These are phyloP conservation scores for Sphaerobolus stellatus DNA, from an alignment of 1,284 basidiomycete genomes.

Conservation along the genomic window DNA sequence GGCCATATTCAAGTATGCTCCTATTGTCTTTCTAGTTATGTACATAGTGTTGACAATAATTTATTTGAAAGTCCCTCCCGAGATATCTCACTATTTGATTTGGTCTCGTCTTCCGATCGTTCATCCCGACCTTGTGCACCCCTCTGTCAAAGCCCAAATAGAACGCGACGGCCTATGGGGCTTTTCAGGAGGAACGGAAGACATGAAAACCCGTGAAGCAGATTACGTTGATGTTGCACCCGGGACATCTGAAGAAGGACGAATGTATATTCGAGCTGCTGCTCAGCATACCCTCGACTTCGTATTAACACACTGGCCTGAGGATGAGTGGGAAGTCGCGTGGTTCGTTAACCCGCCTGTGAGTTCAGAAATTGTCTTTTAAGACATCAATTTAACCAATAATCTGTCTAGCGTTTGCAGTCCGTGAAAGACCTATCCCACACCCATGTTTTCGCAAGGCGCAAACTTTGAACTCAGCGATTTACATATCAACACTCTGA, in stretches of 20 bases:
- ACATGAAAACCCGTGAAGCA: neutral
- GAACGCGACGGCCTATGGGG: conserved; percentile 75
- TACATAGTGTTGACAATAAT: conserved; percentile 1
- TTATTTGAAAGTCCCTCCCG: conserved; percentile 54
- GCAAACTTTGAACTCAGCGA: conserved; percentile 37
- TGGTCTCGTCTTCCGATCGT: conserved; percentile 74
- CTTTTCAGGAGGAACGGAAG: conserved; percentile 56
- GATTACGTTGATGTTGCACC: conserved; percentile 8
- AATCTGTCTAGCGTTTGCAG: conserved; percentile 59
- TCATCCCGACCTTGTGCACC: conserved; percentile 48
- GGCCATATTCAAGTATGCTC: conserved; percentile 75
- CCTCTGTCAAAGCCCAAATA: conserved; percentile 40
- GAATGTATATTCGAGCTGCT: conserved; percentile 3
- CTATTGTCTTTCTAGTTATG: conserved; percentile 3
- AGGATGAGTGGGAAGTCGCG: conserved; percentile 74
- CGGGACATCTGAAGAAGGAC: conserved; percentile 3
- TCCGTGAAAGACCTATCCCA: conserved; percentile 77
- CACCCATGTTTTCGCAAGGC: conserved; percentile 74
- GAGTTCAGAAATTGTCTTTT: conserved; percentile 28
- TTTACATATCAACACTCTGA: neutral
- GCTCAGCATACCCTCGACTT: conserved; percentile 40
- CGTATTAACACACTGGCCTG: conserved; percentile 62
- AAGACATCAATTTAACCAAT: neutral
- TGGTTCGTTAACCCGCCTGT: conserved; percentile 87
- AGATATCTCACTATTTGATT: conserved; percentile 72